Percentiles rank a stretch among this genome's conserved stretches.
These are phyloP conservation scores for Dothiorella sarmentorum DNA, from an alignment of 2,329 filamentous ascomycete species.

Conservation along the genomic window DNA sequence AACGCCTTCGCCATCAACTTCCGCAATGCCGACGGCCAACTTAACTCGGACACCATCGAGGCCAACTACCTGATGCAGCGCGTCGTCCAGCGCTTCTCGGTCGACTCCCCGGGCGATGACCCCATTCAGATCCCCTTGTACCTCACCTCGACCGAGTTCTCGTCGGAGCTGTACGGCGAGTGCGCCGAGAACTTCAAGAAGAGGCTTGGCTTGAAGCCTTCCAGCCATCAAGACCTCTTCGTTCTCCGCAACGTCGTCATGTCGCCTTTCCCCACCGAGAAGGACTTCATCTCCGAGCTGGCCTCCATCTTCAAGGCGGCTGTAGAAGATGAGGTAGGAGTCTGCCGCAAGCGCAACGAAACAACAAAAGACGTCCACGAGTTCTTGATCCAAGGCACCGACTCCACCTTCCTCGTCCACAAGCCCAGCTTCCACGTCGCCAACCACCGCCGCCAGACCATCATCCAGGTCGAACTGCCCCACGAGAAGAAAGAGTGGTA, in stretches of 20 bases:
- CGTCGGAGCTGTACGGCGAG: conserved; percentile 39
- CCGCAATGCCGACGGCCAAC: conserved; percentile 34
- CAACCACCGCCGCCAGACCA: conserved; percentile 41
- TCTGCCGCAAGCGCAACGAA: conserved; percentile 35
- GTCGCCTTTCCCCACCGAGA: conserved; percentile 44
- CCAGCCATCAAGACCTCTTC: conserved; percentile 38
- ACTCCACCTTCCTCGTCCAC: conserved; percentile 35
- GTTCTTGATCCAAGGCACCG: conserved; percentile 40
- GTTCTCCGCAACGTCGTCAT: conserved; percentile 50
- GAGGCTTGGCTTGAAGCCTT: conserved; percentile 35
- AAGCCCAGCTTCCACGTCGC: conserved; percentile 41
- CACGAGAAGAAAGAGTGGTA: conserved; percentile 23
- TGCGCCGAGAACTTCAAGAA: conserved; percentile 43
- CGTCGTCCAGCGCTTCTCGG: conserved; percentile 43
- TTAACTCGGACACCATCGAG: conserved; percentile 47
- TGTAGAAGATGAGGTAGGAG: conserved; percentile 28
- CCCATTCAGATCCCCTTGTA: conserved; percentile 43
- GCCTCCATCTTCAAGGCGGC: conserved; percentile 33
- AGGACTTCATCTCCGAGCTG: conserved; percentile 40
- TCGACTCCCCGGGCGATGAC: conserved; percentile 41
- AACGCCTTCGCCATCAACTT: conserved; percentile 48
- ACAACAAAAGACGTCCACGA: conserved; percentile 33
- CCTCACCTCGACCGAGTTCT: conserved; percentile 46
- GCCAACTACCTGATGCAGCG: conserved; percentile 49
- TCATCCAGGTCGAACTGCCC: conserved; percentile 32